These are phyloP conservation scores for Neonectria punicea DNA, from an alignment of 2,329 filamentous ascomycete species.

Conservation along the genomic window DNA sequence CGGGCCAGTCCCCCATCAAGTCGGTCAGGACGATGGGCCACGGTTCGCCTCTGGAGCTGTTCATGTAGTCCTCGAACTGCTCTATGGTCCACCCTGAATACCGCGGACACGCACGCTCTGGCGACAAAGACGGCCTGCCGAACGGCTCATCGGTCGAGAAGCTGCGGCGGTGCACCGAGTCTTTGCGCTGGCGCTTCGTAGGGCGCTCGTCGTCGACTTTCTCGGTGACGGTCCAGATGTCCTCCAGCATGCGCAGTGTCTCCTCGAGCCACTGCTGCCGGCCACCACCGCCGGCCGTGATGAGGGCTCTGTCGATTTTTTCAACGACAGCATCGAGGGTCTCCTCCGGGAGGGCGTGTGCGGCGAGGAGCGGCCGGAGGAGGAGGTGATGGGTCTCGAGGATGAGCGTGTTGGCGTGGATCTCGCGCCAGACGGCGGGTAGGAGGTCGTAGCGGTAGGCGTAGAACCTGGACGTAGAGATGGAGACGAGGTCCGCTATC, in stretches of 20 bases:
- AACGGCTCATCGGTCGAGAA: constrained; percentile 46
- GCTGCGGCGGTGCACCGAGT: constrained; percentile 3
- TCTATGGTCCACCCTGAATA: constrained; percentile 61
- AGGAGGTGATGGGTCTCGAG: constrained; percentile 63
- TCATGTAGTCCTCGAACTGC: constrained; percentile 71
- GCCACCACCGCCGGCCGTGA: constrained; percentile 75
- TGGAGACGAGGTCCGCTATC: constrained; percentile 65
- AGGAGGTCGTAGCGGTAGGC: constrained; percentile 75
- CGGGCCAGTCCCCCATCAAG: constrained; percentile 77
- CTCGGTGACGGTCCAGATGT: constrained; percentile 33
- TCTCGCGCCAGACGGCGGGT: constrained; percentile 73
- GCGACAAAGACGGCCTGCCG: constrained; percentile 41
- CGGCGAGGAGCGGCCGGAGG: constrained; percentile 28
- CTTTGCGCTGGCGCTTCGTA: constrained; percentile 33
- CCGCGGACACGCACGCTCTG: constrained; percentile 40
- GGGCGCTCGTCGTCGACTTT: constrained; percentile 29
- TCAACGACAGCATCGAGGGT: constrained; percentile 68
- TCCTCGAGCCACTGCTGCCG: constrained; percentile 60
- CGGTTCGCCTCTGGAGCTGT: constrained; percentile 53
- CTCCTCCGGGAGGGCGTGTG: constrained; percentile 23
- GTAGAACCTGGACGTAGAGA: constrained; percentile 75
- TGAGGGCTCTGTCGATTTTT: constrained; percentile 78
- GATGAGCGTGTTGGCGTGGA: constrained; percentile 78
- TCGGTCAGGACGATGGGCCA: constrained; percentile 77
- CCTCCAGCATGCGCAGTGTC: constrained; percentile 57